phyloP scores from a whole-genome alignment of 805 yeast species.

The Starmerella scarabaei region DNA sequence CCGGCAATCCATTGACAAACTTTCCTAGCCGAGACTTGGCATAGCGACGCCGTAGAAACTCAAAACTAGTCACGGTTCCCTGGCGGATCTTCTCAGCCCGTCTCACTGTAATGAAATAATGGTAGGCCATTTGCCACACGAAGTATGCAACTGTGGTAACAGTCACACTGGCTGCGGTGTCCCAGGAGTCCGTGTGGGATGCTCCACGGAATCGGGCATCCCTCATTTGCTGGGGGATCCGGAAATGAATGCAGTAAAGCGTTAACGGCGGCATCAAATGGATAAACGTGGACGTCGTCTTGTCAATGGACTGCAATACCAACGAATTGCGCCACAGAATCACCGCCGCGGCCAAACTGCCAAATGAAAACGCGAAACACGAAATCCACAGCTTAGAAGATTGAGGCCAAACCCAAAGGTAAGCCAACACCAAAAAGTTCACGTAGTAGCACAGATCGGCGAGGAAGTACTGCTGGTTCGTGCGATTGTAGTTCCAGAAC shows the following conservation, averaged over 20 bases:
- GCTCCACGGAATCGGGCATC: conserved; percentile 67
- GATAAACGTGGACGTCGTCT: conserved; percentile 80
- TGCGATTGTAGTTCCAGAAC: conserved; percentile 66
- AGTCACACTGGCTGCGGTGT: conserved; percentile 51
- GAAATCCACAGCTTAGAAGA: conserved; percentile 63
- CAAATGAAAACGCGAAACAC: conserved; percentile 77
- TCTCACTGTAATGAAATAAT: conserved; percentile 77
- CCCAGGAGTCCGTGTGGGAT: conserved; percentile 54
- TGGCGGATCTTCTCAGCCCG: conserved; percentile 67
- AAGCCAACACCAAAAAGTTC: conserved; percentile 52
- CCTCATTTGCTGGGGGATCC: conserved; percentile 42
- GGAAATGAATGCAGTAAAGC: conserved; percentile 76
- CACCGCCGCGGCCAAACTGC: conserved; percentile 85
- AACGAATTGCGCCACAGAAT: conserved; percentile 91
- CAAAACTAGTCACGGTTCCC: conserved; percentile 80
- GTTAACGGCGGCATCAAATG: conserved; percentile 85
- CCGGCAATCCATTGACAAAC: conserved; percentile 71
- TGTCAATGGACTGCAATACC: conserved; percentile 82
- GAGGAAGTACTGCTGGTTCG: conserved; percentile 68
- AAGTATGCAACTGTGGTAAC: conserved; percentile 74
- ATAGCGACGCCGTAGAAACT: conserved; percentile 63
- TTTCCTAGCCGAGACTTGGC: conserved; percentile 52
- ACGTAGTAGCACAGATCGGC: conserved; percentile 93
- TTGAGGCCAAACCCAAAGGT: conserved; percentile 71
- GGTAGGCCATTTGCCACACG: conserved; percentile 82